A percentile compares a stretch with the other conserved stretches of the same genome.
These are phyloP conservation scores for Solioccasus polychromus DNA, from an alignment of 768 basidiomycete species.

Conservation along the genomic window DNA sequence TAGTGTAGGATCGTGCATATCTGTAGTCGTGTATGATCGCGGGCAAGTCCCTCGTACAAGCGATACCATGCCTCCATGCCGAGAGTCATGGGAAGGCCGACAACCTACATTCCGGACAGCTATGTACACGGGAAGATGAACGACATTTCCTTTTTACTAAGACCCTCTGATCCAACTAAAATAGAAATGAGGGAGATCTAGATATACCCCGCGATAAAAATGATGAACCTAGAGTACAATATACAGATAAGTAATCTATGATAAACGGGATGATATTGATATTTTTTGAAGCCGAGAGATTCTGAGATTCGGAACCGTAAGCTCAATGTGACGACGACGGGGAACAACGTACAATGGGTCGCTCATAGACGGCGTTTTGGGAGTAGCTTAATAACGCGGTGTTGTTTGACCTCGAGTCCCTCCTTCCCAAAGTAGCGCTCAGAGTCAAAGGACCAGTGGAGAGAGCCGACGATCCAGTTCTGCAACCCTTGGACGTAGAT, in stretches of 20 bases:
- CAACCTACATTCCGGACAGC: too few species aligned
- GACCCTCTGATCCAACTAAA: conserved; percentile 8
- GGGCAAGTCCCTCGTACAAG: neutral
- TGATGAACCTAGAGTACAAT: conserved; percentile 1
- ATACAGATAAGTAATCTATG: conserved; percentile 11
- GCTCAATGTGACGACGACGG: neutral
- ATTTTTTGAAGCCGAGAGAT: neutral
- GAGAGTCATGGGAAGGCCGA: neutral
- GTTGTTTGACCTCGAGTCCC: conserved; percentile 52
- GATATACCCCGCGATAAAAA: neutral
- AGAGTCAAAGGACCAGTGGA: conserved; percentile 73
- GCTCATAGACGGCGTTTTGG: conserved; percentile 33
- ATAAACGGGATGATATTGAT: conserved; percentile 1
- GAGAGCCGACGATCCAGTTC: conserved; percentile 69
- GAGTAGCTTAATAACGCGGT: conserved; percentile 50
- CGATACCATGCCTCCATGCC: neutral
- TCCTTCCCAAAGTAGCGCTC: conserved; percentile 65
- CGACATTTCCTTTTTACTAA: conserved; percentile 1
- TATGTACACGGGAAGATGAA: conserved; percentile 1
- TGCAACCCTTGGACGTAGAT: conserved; percentile 62
- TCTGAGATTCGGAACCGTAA: neutral
- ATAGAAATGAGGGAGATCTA: conserved; percentile 10
- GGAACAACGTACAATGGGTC: neutral
- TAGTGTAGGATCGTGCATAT: neutral
- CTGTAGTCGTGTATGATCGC: neutral